These are phyloP conservation scores for Fusarium veterinarium DNA, from an alignment of 2,329 filamentous ascomycete genomes.

Conservation along the genomic window DNA sequence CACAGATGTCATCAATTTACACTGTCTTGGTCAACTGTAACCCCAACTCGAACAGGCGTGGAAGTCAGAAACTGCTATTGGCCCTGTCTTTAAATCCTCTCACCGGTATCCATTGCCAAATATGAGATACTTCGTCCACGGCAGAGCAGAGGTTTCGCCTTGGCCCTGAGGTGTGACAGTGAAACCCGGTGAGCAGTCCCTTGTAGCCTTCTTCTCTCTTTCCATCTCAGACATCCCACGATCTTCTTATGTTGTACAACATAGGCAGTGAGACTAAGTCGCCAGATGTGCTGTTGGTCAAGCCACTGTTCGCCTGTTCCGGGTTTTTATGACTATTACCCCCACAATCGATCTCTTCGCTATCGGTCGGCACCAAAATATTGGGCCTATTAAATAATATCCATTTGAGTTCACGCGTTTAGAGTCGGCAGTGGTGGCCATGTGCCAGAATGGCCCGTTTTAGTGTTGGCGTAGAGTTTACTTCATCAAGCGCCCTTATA, in stretches of 20 bases:
- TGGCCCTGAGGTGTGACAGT: neutral
- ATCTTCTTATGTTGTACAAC: neutral
- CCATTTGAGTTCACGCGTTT: neutral
- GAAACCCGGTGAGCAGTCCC: neutral
- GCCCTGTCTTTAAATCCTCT: neutral
- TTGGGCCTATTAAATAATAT: slow-evolving; percentile 8
- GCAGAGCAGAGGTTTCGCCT: neutral
- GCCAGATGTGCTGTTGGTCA: neutral
- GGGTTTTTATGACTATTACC: slow-evolving; percentile 1
- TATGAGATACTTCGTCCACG: slow-evolving; percentile 1
- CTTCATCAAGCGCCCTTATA: neutral
- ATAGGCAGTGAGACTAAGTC: neutral
- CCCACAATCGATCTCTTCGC: slow-evolving; percentile 12
- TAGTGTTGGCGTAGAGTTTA: slow-evolving; percentile 4
- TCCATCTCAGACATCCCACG: neutral
- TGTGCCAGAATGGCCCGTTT: neutral
- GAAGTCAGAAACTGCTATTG: neutral
- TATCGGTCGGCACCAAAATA: slow-evolving; percentile 6
- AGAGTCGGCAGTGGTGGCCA: neutral
- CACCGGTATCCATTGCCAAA: neutral
- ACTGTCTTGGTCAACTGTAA: slow-evolving; percentile 20
- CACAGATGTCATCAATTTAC: slow-evolving; percentile 16
- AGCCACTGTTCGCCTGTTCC: slow-evolving; percentile 21
- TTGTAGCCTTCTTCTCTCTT: slow-evolving; percentile 26
- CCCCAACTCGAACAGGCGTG: neutral